Evolutionary conservation across 768 basidiomycete species (phyloP).

Genomic region (Rhodotorula toruloides): DNA sequence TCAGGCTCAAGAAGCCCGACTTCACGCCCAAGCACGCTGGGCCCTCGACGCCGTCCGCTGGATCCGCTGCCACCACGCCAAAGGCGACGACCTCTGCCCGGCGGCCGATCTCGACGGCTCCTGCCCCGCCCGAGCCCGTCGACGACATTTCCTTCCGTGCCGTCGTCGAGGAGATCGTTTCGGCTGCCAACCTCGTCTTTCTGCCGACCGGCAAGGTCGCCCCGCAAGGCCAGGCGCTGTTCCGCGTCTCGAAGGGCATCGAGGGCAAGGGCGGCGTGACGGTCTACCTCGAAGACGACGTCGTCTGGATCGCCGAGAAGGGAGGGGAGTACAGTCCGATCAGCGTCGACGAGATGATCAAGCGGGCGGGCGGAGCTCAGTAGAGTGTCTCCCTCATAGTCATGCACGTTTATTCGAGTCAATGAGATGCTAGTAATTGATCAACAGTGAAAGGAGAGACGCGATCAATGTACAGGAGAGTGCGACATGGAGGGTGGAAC

Average conservation of each 20-base stretch:
- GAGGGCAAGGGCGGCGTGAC: slow-evolving; percentile 74
- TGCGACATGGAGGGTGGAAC: too few species aligned
- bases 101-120: slow-evolving; percentile 48
- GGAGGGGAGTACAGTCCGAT: slow-evolving; percentile 62
- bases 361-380: slow-evolving; percentile 5
- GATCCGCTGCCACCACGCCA: slow-evolving; percentile 48
- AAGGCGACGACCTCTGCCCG: slow-evolving; percentile 37
- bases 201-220: slow-evolving; percentile 72
- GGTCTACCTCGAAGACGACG: slow-evolving; percentile 87
- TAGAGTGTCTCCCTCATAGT: too few species aligned
- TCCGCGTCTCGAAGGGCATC: slow-evolving; percentile 63
- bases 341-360: slow-evolving; percentile 80
- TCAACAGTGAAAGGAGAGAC: too few species aligned
- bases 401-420: too few species aligned
- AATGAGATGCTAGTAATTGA: too few species aligned
- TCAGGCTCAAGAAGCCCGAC: slow-evolving; percentile 34
- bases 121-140: slow-evolving; percentile 17
- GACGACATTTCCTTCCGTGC: slow-evolving; percentile 82
- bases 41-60: slow-evolving; percentile 40
- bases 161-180: slow-evolving; percentile 85
- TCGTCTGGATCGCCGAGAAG: slow-evolving; percentile 72
- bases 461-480: too few species aligned
- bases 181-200: slow-evolving; percentile 79
- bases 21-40: slow-evolving; percentile 20
- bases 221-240: slow-evolving; percentile 61